Evolutionary conservation across 1,284 basidiomycete genomes (phyloP), one percentile per base, ranked within the genome.

Genomic region (Ceratobasidium papillatum): DNA sequence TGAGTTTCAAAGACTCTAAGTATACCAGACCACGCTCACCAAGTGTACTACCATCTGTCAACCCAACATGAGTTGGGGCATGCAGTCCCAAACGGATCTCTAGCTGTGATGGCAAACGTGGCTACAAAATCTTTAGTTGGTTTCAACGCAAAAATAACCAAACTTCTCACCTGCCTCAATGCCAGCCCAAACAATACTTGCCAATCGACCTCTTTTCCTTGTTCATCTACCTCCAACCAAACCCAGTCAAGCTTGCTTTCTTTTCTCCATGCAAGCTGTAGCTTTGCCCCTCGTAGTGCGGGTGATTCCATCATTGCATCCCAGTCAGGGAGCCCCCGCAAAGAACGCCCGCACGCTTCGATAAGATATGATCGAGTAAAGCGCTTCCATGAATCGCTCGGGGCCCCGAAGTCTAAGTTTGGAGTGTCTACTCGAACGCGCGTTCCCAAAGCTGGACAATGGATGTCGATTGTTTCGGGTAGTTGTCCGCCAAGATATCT

Each of bases 241-340:
- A 94, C 85, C 94, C 94, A 96, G 80, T 96, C 93, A 59, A 95
- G 81, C 77, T 88, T 87, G 0, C 87, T 88, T 56, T 87, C 89
- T 63, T 86, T 82, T 34, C 92, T 86, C 94, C 94, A 96, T 52
- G 90, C 91, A 22, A 96, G 85, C 79, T 90, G 87, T 51, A 95
- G 82, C n/a, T 83, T 81, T 72, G 87, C 84, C 22, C 93, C 93
- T 51, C 84, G 82, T 30, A 79, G 80, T 2, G 90, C 78, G 52
- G 88, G 84, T 22, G 82, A 81, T 76, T 89, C 86, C 66, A 93
- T 84, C n/a, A 92, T 80, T 66, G 83, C 81, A 45, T 88, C 84
- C 87, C 91, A 94, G 71, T 90, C 88, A 9, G 85, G 84, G 38
- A 90, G 84, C 19, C 83, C 80, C 36, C 82, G 81, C 34, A 93